A percentile compares a stretch with the other conserved stretches of the same genome.
phyloP scores from a whole-genome alignment of 352 stramenopile genomes.

The Phytophthora boehmeriae region DNA sequence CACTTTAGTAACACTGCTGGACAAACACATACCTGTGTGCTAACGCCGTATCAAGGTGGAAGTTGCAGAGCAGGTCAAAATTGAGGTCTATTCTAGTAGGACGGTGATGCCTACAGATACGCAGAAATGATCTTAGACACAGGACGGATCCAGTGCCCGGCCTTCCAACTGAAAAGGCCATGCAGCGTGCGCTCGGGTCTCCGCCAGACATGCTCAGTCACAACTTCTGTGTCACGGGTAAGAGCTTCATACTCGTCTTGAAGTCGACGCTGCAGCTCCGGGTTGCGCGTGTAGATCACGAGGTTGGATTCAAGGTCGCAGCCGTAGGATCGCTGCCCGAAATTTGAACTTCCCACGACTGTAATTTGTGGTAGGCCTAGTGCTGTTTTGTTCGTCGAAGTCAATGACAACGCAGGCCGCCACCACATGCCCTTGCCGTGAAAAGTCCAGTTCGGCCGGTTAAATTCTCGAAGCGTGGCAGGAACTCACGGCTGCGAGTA shows the following conservation, averaged over 20 bases:
- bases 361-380: slow-evolving; percentile 45
- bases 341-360: slow-evolving; percentile 82
- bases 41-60: no score
- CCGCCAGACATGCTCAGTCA: slow-evolving; percentile 69
- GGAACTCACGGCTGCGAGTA: slow-evolving; percentile 39
- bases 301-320: slow-evolving; percentile 81
- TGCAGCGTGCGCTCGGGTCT: slow-evolving; percentile 61
- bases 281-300: slow-evolving; percentile 62
- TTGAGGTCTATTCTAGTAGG: slow-evolving; percentile 10
- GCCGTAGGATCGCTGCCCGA: slow-evolving; percentile 76
- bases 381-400: background rate
- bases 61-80: no score
- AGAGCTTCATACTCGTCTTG: slow-evolving; percentile 62
- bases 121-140: slow-evolving; percentile 67
- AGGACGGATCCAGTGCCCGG: slow-evolving; percentile 78
- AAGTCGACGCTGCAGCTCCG: slow-evolving; percentile 51
- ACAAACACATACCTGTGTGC: no score
- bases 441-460: slow-evolving; percentile 75
- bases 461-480: slow-evolving; percentile 71
- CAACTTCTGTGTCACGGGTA: slow-evolving; percentile 48
- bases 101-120: slow-evolving; percentile 41
- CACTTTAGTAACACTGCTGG: no score
- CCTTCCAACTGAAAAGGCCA: slow-evolving; percentile 73
- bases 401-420: slow-evolving; percentile 29
- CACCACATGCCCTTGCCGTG: slow-evolving; percentile 89